Evolutionary conservation across 129 eudicot genomes (phyloP), one percentile per base, ranked within the genome.

Genomic region (Tagetes patula): DNA sequence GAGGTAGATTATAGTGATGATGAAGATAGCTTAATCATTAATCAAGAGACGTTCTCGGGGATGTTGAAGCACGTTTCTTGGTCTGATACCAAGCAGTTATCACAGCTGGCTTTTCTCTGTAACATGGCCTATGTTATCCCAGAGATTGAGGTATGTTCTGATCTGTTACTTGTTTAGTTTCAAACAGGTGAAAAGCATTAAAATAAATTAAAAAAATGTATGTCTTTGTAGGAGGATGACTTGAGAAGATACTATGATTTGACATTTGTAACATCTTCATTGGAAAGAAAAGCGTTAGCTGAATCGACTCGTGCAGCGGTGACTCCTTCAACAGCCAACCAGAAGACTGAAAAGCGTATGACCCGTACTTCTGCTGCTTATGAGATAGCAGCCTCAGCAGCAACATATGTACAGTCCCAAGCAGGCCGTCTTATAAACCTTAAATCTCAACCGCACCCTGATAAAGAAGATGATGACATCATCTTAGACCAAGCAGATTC

Each of bases 51-150:
- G 3, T 88, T 91, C 68, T 70, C 81, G 1, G 43, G 27, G 45
- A 61, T 86, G 73, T 79, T 91, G 54, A 72, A 65, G 14, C 27
- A 13, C 8, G 97, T 86, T 11, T 88, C 97, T 8, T 84, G 88
- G 88, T 88, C 97, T 3, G 92, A 91, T 71, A 80, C 89, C 10
- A 91, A 91, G 81, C 82, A 48, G 38, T 82, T 82, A 65, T 86
- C 97, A 2, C 88, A 84, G 68, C 69, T 91, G 61, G 97, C 97
- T 60, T 91, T 91, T 86, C 73, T 91, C 40, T 80, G 90, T 83
- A 91, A 91, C 83, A 82, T 86, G 88, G 97, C 97, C 4, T 91
- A 91, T 77, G 92, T 79, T 65, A 88, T 88, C 80, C 82, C 87
- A 8, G 88, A 91, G 61, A 91, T 91, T 61, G 84, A 91, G 92